Conservation (phyloP, 371 early-diverging fungal genomes). For the Zopfochytrium polystomum region DNA sequence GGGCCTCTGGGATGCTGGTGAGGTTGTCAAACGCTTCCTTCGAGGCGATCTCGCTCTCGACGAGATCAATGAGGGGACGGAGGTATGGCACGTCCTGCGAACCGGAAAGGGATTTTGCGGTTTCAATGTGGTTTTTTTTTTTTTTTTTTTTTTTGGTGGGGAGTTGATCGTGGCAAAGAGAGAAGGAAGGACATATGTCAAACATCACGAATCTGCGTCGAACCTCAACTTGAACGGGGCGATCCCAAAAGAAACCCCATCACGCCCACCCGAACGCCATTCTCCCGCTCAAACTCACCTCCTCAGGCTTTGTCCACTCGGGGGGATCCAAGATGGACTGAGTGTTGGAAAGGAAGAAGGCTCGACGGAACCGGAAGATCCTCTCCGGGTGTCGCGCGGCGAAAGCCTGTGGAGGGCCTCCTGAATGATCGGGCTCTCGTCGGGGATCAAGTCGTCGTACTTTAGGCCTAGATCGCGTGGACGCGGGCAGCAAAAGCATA, state of each 20-base stretch:
- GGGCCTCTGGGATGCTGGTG: slow-evolving; percentile 38
- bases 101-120: slow-evolving; percentile 5
- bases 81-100: slow-evolving; percentile 82
- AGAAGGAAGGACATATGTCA: not conserved
- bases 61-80: slow-evolving; percentile 77
- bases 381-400: slow-evolving; percentile 66
- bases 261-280: not conserved
- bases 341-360: slow-evolving; percentile 71
- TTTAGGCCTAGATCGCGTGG: slow-evolving; percentile 68
- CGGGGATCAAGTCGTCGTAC: slow-evolving; percentile 88
- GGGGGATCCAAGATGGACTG: slow-evolving; percentile 64
- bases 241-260: no score
- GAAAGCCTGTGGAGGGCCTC: slow-evolving; percentile 87
- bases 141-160: not conserved
- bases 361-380: slow-evolving; percentile 78
- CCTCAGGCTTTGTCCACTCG: slow-evolving; percentile 75
- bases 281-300: slow-evolving; percentile 46
- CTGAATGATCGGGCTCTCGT: slow-evolving; percentile 77
- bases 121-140: not conserved
- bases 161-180: no score
- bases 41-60: slow-evolving; percentile 72
- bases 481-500: not conserved
- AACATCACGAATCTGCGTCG: no score
- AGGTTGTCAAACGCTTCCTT: slow-evolving; percentile 42
- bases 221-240: no score